phyloP scores from a whole-genome alignment of 768 basidiomycete genomes.

The Gloeostereum incarnatum region DNA sequence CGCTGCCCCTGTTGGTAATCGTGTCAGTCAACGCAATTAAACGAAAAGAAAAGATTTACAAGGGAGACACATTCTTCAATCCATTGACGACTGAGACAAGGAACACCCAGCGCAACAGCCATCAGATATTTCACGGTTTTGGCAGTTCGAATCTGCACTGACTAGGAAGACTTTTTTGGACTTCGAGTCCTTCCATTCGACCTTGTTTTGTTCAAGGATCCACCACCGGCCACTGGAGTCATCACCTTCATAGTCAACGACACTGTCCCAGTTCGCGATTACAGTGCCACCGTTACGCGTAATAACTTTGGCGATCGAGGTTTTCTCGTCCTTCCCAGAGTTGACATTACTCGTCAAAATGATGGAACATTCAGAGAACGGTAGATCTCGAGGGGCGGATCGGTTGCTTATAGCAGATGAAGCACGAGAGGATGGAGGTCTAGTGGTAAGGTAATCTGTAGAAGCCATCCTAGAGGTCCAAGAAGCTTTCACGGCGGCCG shows the following conservation, averaged over 20 bases:
- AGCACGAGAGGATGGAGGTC: too few relatives aligned
- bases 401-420: too few relatives aligned
- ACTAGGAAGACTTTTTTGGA: slow-evolving; percentile 55
- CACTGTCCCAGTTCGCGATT: slow-evolving; percentile 32
- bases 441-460: too few relatives aligned
- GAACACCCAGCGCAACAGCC: slow-evolving; percentile 80
- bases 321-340: neutral
- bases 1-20: slow-evolving; percentile 18
- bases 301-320: neutral
- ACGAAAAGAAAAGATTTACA: slow-evolving; percentile 15
- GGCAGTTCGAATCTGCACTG: slow-evolving; percentile 52
- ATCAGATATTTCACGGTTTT: slow-evolving; percentile 76
- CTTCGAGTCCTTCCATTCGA: slow-evolving; percentile 30
- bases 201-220: slow-evolving; percentile 38
- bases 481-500: too few relatives aligned
- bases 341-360: too few relatives aligned
- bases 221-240: slow-evolving; percentile 30
- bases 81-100: slow-evolving; percentile 62
- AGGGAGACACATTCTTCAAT: slow-evolving; percentile 26
- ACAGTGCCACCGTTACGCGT: neutral
- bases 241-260: slow-evolving; percentile 49
- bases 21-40: neutral
- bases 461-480: too few relatives aligned
- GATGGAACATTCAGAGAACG: too few relatives aligned
- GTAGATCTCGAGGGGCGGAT: neutral